These are phyloP conservation scores for Boletus huronensis DNA, from an alignment of 768 basidiomycete species.

Conservation along the genomic window DNA sequence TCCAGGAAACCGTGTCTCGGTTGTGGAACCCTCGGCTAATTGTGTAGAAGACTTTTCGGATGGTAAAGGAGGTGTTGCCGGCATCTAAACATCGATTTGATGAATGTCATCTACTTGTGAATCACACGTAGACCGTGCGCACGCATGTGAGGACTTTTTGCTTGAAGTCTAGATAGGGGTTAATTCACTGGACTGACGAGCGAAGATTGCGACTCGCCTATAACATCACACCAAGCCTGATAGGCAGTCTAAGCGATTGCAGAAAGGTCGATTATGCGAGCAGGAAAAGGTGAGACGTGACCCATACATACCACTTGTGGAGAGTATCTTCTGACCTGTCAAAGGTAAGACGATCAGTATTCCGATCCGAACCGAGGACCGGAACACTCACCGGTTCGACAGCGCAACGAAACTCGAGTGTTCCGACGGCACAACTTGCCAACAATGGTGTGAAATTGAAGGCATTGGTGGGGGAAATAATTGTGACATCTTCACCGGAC, in stretches of 20 bases:
- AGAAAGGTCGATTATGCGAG: background rate
- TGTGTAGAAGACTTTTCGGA: slow-evolving; percentile 24
- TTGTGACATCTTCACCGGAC: slow-evolving; percentile 49
- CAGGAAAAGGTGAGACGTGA: background rate
- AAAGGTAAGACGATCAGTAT: slow-evolving; percentile 1
- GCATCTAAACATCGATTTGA: slow-evolving; percentile 43
- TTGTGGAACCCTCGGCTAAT: slow-evolving; percentile 14
- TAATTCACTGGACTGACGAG: background rate
- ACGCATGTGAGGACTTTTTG: slow-evolving; percentile 60
- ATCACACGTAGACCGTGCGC: slow-evolving; percentile 24
- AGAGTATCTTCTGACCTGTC: slow-evolving; percentile 52
- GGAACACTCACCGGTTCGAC: slow-evolving; percentile 64
- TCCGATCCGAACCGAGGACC: background rate
- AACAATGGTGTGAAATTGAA: slow-evolving; percentile 46
- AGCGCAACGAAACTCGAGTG: slow-evolving; percentile 77
- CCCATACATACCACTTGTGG: slow-evolving; percentile 54
- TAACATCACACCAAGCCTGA: slow-evolving; percentile 75
- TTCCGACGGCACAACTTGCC: slow-evolving; percentile 68
- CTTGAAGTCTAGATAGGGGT: slow-evolving; percentile 48
- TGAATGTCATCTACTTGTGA: background rate
- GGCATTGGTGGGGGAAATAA: slow-evolving; percentile 56
- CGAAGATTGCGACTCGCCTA: slow-evolving; percentile 40
- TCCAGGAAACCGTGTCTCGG: slow-evolving; percentile 17
- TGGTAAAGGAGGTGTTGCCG: slow-evolving; percentile 49
- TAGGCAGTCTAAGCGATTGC: slow-evolving; percentile 46